Percentiles rank a stretch among this genome's conserved stretches.
Evolutionary conservation across 2,329 filamentous ascomycete species (phyloP).

Genomic region (Arthrobotrys pseudoclavata): DNA sequence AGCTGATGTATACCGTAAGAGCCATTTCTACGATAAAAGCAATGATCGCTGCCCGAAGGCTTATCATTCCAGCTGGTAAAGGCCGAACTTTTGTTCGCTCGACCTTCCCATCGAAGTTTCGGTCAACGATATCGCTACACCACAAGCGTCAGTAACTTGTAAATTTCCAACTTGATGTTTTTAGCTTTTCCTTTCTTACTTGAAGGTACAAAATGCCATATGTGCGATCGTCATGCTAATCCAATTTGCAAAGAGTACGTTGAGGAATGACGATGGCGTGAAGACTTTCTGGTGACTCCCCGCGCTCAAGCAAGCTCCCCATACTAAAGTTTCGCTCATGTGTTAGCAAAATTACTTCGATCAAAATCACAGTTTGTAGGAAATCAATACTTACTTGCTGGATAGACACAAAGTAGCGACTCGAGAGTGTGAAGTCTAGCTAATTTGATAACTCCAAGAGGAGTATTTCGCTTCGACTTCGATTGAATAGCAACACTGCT

Average conservation of each 20-base stretch:
- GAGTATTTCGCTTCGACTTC: slow-evolving; percentile 24
- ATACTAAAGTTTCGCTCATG: neutral
- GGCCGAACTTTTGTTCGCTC: slow-evolving; percentile 35
- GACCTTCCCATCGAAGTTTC: slow-evolving; percentile 36
- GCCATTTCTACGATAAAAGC: slow-evolving; percentile 21
- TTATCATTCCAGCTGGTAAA: slow-evolving; percentile 31
- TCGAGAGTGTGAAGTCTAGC: slow-evolving; percentile 38
- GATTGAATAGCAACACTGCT: neutral
- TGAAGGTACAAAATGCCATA: slow-evolving; percentile 41
- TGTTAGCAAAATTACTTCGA: slow-evolving; percentile 3
- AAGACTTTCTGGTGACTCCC: slow-evolving; percentile 9
- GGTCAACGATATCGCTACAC: slow-evolving; percentile 32
- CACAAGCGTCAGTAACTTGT: neutral
- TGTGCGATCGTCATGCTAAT: slow-evolving; percentile 38
- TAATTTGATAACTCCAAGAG: slow-evolving; percentile 33
- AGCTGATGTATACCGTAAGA: slow-evolving; percentile 26
- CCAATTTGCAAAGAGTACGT: slow-evolving; percentile 21
- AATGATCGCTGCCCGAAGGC: slow-evolving; percentile 9
- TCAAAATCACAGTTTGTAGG: neutral
- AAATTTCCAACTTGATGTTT: neutral
- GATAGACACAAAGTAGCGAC: slow-evolving; percentile 37
- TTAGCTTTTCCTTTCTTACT: neutral
- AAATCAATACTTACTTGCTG: slow-evolving; percentile 24
- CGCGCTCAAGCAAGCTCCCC: slow-evolving; percentile 24
- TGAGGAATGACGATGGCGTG: slow-evolving; percentile 20